Percentiles rank a stretch among this genome's conserved stretches.
Conservation (phyloP, 2,329 filamentous ascomycete species). For the Didymella pinodella region DNA sequence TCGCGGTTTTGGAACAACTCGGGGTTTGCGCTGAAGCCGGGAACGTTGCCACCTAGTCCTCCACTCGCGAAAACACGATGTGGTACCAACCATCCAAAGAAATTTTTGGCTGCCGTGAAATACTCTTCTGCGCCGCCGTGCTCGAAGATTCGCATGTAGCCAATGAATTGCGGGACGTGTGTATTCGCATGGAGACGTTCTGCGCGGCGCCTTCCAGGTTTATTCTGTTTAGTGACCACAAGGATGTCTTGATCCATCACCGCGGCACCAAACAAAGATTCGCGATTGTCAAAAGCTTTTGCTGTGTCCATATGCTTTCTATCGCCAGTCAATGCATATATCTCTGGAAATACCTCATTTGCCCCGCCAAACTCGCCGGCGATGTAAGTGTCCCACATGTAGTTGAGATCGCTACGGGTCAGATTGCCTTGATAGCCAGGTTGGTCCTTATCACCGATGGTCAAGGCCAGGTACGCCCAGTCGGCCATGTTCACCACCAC, state of each 20-base stretch:
- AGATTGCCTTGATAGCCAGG: conserved; percentile 10
- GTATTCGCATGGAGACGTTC: conserved; percentile 13
- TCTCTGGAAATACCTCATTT: conserved; percentile 9
- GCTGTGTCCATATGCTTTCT: conserved; percentile 7
- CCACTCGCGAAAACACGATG: conserved; percentile 10
- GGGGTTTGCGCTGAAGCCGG: conserved; percentile 8
- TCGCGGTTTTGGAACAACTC: conserved; percentile 12
- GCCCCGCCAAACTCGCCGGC: conserved; percentile 11
- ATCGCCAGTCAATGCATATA: conserved; percentile 7
- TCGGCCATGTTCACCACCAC: conserved; percentile 10
- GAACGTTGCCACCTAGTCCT: conserved; percentile 3
- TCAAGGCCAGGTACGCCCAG: conserved; percentile 9
- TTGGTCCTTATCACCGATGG: conserved; percentile 8
- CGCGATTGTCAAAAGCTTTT: conserved; percentile 8
- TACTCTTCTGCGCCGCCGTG: conserved; percentile 6
- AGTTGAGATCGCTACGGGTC: conserved; percentile 13
- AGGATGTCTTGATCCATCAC: conserved; percentile 6
- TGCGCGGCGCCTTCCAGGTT: conserved; percentile 5
- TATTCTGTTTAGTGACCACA: conserved; percentile 4
- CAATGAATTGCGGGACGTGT: conserved; percentile 7
- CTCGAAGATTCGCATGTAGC: conserved; percentile 7
- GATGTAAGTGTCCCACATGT: conserved; percentile 16
- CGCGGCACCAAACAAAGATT: conserved; percentile 7
- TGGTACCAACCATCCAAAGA: conserved; percentile 6
- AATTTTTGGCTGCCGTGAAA: conserved; percentile 9